A percentile compares a stretch with the other conserved stretches of the same genome.
Evolutionary conservation across 2,329 filamentous ascomycete genomes (phyloP).

Genomic region (Moelleriella libera): DNA sequence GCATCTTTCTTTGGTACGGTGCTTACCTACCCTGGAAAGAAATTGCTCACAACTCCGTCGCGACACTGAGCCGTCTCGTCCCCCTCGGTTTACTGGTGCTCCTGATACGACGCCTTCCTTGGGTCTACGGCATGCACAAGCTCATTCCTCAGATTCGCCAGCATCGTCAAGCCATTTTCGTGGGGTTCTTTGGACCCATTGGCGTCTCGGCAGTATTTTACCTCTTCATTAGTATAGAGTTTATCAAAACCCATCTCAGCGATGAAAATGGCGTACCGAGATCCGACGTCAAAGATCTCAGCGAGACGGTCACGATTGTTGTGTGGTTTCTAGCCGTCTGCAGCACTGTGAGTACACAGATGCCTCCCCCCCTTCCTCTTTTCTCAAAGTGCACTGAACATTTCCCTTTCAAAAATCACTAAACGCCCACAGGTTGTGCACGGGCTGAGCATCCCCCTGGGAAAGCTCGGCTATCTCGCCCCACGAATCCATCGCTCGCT

Average conservation of each 20-base stretch:
- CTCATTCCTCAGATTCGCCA: slow-evolving; percentile 69
- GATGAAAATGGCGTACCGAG: slow-evolving; percentile 44
- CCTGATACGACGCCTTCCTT: slow-evolving; percentile 62
- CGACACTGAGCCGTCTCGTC: slow-evolving; percentile 61
- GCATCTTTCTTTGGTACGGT: slow-evolving; percentile 84
- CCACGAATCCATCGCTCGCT: slow-evolving; percentile 38
- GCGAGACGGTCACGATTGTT: slow-evolving; percentile 54
- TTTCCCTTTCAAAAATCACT: no score
- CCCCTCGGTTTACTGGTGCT: slow-evolving; percentile 63
- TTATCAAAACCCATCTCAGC: slow-evolving; percentile 39
- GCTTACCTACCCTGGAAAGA: slow-evolving; percentile 68
- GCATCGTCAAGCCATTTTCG: slow-evolving; percentile 62
- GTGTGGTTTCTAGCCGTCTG: slow-evolving; percentile 81
- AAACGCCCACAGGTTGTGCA: slow-evolving; percentile 44
- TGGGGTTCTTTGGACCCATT: slow-evolving; percentile 88
- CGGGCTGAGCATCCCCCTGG: slow-evolving; percentile 67
- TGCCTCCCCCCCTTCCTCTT: no score
- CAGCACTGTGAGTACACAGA: slow-evolving; percentile 54
- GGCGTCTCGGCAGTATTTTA: slow-evolving; percentile 88
- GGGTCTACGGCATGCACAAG: slow-evolving; percentile 59
- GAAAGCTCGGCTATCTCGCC: slow-evolving; percentile 49
- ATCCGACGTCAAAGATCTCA: slow-evolving; percentile 49
- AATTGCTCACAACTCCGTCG: slow-evolving; percentile 53
- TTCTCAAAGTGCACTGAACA: no score
- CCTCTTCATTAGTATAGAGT: slow-evolving; percentile 67